phyloP scores from a whole-genome alignment of 768 basidiomycete genomes.

The Calocybe indica region DNA sequence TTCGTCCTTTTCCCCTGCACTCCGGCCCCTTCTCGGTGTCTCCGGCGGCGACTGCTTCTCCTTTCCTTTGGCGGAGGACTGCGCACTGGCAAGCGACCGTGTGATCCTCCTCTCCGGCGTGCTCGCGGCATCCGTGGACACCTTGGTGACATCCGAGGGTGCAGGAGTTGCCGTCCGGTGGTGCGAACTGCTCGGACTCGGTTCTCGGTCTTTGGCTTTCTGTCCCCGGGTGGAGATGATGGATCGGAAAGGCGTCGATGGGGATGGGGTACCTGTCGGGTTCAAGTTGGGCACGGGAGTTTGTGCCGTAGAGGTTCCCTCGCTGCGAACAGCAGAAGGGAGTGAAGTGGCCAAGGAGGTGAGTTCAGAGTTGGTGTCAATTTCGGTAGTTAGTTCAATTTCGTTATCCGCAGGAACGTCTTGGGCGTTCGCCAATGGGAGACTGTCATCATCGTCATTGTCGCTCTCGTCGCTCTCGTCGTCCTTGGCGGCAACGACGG shows the following conservation, averaged over 20 bases:
- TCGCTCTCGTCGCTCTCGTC: conserved; percentile 61
- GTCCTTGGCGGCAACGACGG: conserved; percentile 53
- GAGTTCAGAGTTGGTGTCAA: conserved; percentile 40
- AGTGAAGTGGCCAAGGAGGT: conserved; percentile 37
- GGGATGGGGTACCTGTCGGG: conserved; percentile 16
- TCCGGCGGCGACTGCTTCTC: conserved; percentile 21
- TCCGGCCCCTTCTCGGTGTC: conserved; percentile 15
- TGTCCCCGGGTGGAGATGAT: conserved; percentile 58
- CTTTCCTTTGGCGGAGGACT: conserved; percentile 33
- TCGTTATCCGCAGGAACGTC: conserved; percentile 45
- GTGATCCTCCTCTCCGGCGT: conserved; percentile 25
- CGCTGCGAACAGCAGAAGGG: conserved; percentile 22
- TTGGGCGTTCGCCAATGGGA: conserved; percentile 38
- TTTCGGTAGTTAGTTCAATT: conserved; percentile 47
- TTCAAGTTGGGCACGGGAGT: conserved; percentile 27
- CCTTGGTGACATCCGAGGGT: conserved; percentile 37
- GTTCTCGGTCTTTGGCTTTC: conserved; percentile 29
- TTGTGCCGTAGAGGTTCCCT: conserved; percentile 20
- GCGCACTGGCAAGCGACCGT: conserved; percentile 32
- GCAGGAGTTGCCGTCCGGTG: conserved; percentile 42
- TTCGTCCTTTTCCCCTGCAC: conserved; percentile 22
- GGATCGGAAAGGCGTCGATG: conserved; percentile 42
- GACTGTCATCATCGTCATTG: conserved; percentile 43
- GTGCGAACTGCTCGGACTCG: conserved; percentile 2
- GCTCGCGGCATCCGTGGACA: conserved; percentile 19